Conservation (phyloP, 2,329 filamentous ascomycete genomes). For the Colletotrichum incanum region DNA sequence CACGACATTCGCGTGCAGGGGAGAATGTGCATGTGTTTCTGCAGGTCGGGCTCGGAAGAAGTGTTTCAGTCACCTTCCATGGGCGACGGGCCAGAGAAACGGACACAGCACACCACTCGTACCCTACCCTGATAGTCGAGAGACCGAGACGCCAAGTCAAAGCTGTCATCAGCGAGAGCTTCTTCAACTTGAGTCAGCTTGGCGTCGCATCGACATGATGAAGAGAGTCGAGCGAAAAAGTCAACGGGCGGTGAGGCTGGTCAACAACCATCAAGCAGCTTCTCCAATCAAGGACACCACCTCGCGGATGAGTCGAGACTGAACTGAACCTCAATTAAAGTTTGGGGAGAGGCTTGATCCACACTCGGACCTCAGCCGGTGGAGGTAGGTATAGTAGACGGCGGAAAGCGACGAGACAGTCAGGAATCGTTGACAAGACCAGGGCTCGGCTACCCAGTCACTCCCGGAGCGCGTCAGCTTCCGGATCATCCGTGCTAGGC, state of each 20-base stretch:
- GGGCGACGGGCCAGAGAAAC: constrained; percentile 8
- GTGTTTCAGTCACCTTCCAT: constrained; percentile 30
- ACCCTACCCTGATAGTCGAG: background rate
- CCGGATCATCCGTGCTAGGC: constrained; percentile 41
- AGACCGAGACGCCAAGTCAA: constrained; percentile 15
- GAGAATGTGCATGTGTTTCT: constrained; percentile 19
- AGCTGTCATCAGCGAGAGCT: constrained; percentile 4
- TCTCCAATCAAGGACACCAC: constrained; percentile 29
- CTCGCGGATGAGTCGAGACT: constrained; percentile 31
- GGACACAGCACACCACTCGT: background rate
- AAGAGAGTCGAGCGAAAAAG: background rate
- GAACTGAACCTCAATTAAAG: constrained; percentile 36
- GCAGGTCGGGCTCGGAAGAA: constrained; percentile 11
- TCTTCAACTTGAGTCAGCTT: constrained; percentile 25
- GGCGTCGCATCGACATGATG: constrained; percentile 4
- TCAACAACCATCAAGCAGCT: constrained; percentile 19
- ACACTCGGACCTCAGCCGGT: constrained; percentile 17
- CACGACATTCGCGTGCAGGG: constrained; percentile 37
- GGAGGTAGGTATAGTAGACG: constrained; percentile 24
- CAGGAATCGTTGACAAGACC: constrained; percentile 9
- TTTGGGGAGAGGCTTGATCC: constrained; percentile 23
- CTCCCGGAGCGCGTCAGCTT: constrained; percentile 41
- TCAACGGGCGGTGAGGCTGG: constrained; percentile 28
- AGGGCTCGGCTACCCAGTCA: constrained; percentile 33
- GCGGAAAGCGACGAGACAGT: constrained; percentile 19